Percentiles rank a stretch among this genome's conserved stretches.
These are phyloP conservation scores for Aspergillus hiratsukae DNA, from an alignment of 2,329 filamentous ascomycete genomes.

Conservation along the genomic window DNA sequence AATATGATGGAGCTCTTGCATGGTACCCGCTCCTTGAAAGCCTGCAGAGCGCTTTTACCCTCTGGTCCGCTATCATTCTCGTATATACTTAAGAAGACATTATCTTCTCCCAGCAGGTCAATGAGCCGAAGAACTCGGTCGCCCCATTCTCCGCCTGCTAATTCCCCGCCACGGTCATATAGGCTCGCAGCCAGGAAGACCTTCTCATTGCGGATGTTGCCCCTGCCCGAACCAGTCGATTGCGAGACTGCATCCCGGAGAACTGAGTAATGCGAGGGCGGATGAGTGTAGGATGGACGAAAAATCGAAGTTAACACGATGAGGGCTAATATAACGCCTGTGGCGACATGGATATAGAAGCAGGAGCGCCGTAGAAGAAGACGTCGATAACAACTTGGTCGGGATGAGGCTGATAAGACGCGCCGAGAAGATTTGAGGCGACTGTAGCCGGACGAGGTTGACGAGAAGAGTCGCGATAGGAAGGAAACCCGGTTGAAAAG, in stretches of 20 bases:
- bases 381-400: slow-evolving; percentile 25
- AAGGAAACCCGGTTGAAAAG: slow-evolving; percentile 19
- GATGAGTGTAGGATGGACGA: slow-evolving; percentile 54
- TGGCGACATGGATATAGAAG: slow-evolving; percentile 25
- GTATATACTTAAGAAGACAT: slow-evolving; percentile 69
- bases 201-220: slow-evolving; percentile 56
- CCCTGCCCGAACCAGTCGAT: slow-evolving; percentile 38
- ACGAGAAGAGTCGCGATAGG: slow-evolving; percentile 25
- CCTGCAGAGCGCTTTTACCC: slow-evolving; percentile 51
- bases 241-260: slow-evolving; percentile 29
- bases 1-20: slow-evolving; percentile 54
- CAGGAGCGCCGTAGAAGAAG: slow-evolving; percentile 28
- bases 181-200: slow-evolving; percentile 70
- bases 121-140: slow-evolving; percentile 57
- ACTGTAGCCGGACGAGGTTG: slow-evolving; percentile 27
- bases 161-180: slow-evolving; percentile 57
- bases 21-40: slow-evolving; percentile 48
- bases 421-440: slow-evolving; percentile 25
- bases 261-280: slow-evolving; percentile 49
- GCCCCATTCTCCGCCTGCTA: slow-evolving; percentile 63
- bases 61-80: slow-evolving; percentile 63
- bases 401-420: slow-evolving; percentile 17
- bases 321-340: slow-evolving; percentile 28
- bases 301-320: slow-evolving; percentile 44
- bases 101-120: slow-evolving; percentile 60